Conservation (phyloP, 257 asterid genomes). For the Solanum sejunctum region DNA sequence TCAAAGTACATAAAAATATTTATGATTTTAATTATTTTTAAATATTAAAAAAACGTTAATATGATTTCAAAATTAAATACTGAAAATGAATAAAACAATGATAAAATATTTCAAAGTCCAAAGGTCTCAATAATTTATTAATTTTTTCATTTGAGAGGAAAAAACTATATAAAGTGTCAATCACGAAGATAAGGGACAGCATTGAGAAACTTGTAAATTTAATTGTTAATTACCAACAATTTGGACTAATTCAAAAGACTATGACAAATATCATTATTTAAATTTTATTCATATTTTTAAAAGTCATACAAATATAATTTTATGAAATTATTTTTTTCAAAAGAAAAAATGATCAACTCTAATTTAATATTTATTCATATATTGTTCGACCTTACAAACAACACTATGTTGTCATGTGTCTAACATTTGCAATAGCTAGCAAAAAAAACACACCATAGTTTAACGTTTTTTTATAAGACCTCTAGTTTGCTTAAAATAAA, state of each 20-base stretch:
- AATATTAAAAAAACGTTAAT: not conserved
- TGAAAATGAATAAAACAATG: not conserved
- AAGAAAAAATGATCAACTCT: not conserved
- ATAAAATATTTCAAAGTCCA: not conserved
- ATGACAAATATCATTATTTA: not conserved
- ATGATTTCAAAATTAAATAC: not conserved
- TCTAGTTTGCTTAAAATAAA: not conserved
- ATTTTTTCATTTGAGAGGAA: not conserved
- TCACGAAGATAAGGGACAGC: not conserved
- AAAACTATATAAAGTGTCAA: not conserved
- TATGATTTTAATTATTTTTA: not conserved
- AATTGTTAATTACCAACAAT: not conserved
- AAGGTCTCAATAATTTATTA: not conserved
- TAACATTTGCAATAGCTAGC: not conserved
- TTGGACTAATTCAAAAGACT: not conserved
- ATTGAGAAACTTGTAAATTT: not conserved
- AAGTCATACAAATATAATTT: not conserved
- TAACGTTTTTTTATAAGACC: not conserved
- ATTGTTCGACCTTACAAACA: not conserved
- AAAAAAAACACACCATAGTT: not conserved
- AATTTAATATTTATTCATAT: not conserved
- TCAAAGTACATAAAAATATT: too few species aligned
- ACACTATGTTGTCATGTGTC: fast-evolving
- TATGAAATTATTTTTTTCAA: not conserved
- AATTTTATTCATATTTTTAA: not conserved